Evolutionary conservation across 495 filamentous ascomycete species (phyloP).

Genomic region (Evansstolkia leycettana): DNA sequence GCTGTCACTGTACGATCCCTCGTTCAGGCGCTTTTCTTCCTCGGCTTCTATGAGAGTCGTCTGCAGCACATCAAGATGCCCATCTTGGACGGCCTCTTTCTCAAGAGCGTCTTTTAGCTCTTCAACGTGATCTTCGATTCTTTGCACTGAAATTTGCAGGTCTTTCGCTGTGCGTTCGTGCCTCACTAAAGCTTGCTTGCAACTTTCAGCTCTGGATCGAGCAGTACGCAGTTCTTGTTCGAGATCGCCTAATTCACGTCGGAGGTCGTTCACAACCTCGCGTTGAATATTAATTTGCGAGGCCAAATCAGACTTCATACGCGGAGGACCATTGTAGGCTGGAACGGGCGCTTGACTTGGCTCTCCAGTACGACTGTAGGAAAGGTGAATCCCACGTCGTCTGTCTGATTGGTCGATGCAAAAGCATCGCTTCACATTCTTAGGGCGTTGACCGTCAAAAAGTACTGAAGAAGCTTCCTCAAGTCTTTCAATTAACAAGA

Average conservation of each 20-base stretch:
- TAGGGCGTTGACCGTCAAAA: constrained; percentile 45
- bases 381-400: constrained; percentile 52
- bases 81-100: constrained; percentile 45
- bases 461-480: constrained; percentile 56
- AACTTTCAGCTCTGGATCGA: constrained; percentile 16
- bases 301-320: constrained; percentile 72
- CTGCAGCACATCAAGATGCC: constrained; percentile 47
- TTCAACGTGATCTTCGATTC: constrained; percentile 43
- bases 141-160: constrained; percentile 43
- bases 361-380: constrained; percentile 39
- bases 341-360: constrained; percentile 42
- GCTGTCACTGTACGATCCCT: constrained; percentile 40
- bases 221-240: constrained; percentile 22
- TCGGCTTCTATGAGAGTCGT: constrained; percentile 37
- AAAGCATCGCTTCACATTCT: constrained; percentile 63
- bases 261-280: constrained; percentile 29
- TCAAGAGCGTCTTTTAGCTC: constrained; percentile 49
- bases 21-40: constrained; percentile 30
- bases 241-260: constrained; percentile 22
- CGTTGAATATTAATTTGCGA: constrained; percentile 47
- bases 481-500: constrained; percentile 58
- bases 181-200: constrained; percentile 26
- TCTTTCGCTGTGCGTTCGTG: constrained; percentile 34
- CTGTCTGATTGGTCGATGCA: constrained; percentile 43
- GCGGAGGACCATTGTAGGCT: constrained; percentile 36